Conservation (phyloP, 495 filamentous ascomycete species). For the Penicillium paradoxum region DNA sequence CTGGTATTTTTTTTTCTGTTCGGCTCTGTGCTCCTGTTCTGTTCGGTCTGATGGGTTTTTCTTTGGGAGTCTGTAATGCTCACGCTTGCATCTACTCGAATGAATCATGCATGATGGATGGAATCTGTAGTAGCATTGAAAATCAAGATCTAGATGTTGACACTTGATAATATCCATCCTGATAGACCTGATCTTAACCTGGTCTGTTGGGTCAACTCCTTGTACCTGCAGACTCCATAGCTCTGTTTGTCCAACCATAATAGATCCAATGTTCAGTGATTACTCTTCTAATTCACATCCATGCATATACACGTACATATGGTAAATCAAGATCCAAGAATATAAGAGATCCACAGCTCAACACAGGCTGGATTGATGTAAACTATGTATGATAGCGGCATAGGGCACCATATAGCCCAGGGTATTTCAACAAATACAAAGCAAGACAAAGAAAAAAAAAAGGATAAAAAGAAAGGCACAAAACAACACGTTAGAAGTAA, state of each 20-base stretch:
- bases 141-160: slow-evolving; percentile 5
- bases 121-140: background rate
- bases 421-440: slow-evolving; percentile 9
- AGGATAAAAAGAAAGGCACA: background rate
- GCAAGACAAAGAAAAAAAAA: slow-evolving; percentile 3
- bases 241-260: background rate
- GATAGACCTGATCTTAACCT: background rate
- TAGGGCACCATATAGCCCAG: background rate
- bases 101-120: slow-evolving; percentile 2
- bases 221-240: background rate
- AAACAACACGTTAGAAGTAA: slow-evolving; percentile 12
- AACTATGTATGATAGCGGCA: slow-evolving; percentile 11
- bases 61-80: slow-evolving; percentile 1
- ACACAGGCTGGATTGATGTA: slow-evolving; percentile 3
- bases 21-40: background rate
- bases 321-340: background rate
- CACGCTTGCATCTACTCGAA: slow-evolving; percentile 5
- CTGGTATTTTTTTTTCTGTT: background rate
- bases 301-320: background rate
- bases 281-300: background rate
- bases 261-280: background rate
- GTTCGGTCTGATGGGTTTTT: slow-evolving; percentile 4
- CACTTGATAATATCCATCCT: background rate
- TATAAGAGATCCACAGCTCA: background rate
- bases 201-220: background rate